phyloP scores from a whole-genome alignment of 345 rosid genomes.

The Hibiscus trionum region DNA sequence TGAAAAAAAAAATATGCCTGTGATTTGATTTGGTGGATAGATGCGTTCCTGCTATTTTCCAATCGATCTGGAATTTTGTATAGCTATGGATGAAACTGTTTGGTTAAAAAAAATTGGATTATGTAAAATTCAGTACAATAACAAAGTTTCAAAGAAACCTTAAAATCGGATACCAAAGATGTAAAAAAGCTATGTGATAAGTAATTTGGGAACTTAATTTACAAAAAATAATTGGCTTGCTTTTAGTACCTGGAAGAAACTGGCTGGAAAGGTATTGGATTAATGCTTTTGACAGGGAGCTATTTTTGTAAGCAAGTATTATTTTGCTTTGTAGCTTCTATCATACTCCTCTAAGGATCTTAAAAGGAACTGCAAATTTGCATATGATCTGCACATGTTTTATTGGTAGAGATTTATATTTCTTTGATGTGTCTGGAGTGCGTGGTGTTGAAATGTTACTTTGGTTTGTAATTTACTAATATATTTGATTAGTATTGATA shows the following conservation, averaged over 20 bases:
- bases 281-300: constrained; percentile 3
- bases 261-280: constrained; percentile 1
- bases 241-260: constrained; percentile 5
- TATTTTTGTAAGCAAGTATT: background rate
- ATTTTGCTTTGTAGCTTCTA: constrained; percentile 5
- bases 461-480: background rate
- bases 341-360: background rate
- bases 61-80: constrained; percentile 1
- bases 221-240: background rate
- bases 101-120: background rate
- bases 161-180: background rate
- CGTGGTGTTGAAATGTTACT: background rate
- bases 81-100: background rate
- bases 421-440: background rate
- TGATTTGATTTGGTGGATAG: constrained; percentile 3
- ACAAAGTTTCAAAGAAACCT: background rate
- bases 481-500: constrained; percentile 2
- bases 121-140: background rate
- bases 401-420: background rate
- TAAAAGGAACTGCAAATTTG: background rate
- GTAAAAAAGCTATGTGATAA: background rate
- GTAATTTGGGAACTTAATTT: constrained; percentile 1
- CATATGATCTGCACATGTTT: background rate
- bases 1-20: background rate
- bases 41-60: background rate